These are phyloP conservation scores for Pterocarpus santalinus DNA, from an alignment of 306 rosid genomes.

Conservation along the genomic window DNA sequence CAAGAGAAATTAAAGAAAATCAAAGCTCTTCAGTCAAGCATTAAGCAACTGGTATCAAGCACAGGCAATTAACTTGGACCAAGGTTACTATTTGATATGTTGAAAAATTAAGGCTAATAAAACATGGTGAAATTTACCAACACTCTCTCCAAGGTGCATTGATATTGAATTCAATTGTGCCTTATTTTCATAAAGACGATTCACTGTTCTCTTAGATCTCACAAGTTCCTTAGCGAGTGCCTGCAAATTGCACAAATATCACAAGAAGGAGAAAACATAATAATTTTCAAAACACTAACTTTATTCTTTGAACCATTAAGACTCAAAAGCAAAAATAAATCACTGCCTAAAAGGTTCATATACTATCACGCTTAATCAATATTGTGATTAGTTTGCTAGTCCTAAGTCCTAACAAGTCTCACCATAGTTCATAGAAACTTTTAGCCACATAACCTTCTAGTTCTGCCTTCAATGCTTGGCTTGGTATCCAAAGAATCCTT, in stretches of 20 bases:
- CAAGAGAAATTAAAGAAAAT: constrained; percentile 13
- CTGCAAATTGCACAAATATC: constrained; percentile 60
- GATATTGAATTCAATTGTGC: constrained; percentile 97
- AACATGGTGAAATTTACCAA: constrained; percentile 69
- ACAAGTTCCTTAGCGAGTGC: constrained; percentile 93
- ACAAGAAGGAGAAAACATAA: background rate
- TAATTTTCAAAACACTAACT: background rate
- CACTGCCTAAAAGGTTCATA: background rate
- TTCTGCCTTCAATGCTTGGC: constrained; percentile 15
- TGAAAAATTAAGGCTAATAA: background rate
- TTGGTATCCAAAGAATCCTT: background rate
- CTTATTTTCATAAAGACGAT: constrained; percentile 91
- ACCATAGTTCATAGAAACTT: constrained; percentile 6
- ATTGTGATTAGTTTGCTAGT: background rate
- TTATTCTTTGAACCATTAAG: constrained; percentile 3
- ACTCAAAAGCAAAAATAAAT: constrained; percentile 13
- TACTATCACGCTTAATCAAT: constrained; percentile 16
- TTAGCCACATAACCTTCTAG: constrained; percentile 5
- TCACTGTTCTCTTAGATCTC: constrained; percentile 88
- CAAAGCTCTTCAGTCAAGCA: constrained; percentile 33
- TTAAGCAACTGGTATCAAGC: constrained; percentile 14
- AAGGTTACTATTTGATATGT: background rate
- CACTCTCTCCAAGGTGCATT: constrained; percentile 99
- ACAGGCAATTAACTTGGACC: constrained; percentile 14
- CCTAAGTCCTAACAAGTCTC: constrained; percentile 26